Evolutionary conservation across 768 basidiomycete species (phyloP), one percentile per base, ranked within the genome.

Genomic region (Boletus pseudo-olivaceus): DNA sequence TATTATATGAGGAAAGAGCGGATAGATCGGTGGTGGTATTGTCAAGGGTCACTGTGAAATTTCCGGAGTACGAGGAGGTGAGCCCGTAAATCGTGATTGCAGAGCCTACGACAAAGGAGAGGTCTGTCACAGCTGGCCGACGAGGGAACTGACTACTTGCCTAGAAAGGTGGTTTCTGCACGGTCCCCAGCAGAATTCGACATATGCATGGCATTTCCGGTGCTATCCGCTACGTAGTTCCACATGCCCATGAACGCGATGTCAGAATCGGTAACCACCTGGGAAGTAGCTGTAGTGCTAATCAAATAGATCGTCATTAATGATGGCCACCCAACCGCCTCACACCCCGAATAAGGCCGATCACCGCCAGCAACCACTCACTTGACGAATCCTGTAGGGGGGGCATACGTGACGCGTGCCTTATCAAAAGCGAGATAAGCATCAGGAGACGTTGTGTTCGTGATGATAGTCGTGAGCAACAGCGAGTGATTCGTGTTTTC

Each of bases 11-110:
- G 5, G 85, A 80, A 51, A 69, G 68, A 3, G 78, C 81, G 30
- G 79, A 80, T 48, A 82, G 71, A 3, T 59, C 69, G 32, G 78
- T 75, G 34, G 76, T 78, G 20, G 71, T 67, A 52, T 81, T 75
- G 58, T 83, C 82, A 8, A 83, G 78, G 27, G 66, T 74, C 50
- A 88, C 81, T 34, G 81, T 75, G 62, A 82, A 91, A 39, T 72
- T 73, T 49, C 87, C 87, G 3, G 81, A 77, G 27, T 69, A 65
- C 4, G 80, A 80, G 33, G 82, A 85, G 17, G 81, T 83, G 38
- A 76, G 75, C 9, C 90, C 90, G 43, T 69, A 75, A 23, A 92
- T 65, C 1, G 78, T 70, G 46, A 91, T 74, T 12, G 87, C 77
- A 10, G 81, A 78, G 30, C 88, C 89, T 89, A 53, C 20, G 19